These are phyloP conservation scores for Mycosphaerella arachidis DNA, from an alignment of 2,329 filamentous ascomycete species.

Conservation along the genomic window DNA sequence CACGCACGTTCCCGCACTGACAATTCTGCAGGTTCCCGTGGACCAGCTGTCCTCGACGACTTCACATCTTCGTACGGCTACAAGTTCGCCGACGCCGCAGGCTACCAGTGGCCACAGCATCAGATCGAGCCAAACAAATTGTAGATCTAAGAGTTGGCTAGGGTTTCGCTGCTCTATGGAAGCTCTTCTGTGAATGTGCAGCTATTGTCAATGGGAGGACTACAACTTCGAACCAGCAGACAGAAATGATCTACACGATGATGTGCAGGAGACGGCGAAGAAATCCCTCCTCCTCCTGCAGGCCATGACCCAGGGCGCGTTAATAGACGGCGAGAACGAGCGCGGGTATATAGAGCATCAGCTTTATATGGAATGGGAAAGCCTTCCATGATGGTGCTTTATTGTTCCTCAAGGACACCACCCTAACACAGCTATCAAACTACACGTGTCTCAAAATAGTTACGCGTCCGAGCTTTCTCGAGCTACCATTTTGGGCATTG, in stretches of 20 bases:
- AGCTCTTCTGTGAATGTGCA: neutral
- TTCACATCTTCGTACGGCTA: constrained; percentile 98
- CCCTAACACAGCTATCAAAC: neutral
- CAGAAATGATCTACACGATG: constrained; percentile 5
- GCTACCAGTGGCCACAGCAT: constrained; percentile 84
- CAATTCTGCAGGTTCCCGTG: constrained; percentile 73
- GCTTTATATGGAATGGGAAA: neutral
- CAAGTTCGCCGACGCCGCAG: constrained; percentile 95
- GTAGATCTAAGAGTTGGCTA: constrained; percentile 39
- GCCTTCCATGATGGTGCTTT: neutral
- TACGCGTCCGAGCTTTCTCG: neutral
- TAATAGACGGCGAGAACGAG: neutral
- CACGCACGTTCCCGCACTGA: constrained; percentile 5
- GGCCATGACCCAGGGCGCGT: neutral
- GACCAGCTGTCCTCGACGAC: constrained; percentile 92
- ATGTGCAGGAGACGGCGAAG: constrained; percentile 1
- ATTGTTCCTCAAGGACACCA: neutral
- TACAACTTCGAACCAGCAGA: constrained; percentile 4
- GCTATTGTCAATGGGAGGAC: neutral
- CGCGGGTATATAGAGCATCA: constrained; percentile 7
- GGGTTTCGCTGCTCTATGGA: neutral
- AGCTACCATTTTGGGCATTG: neutral
- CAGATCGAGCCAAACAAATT: constrained; percentile 75
- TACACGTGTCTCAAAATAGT: neutral
- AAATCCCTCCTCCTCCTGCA: neutral